Evolutionary conservation across 352 stramenopile species (phyloP), one percentile per base, ranked within the genome.

Genomic region (Thraustochytrium sp.): DNA sequence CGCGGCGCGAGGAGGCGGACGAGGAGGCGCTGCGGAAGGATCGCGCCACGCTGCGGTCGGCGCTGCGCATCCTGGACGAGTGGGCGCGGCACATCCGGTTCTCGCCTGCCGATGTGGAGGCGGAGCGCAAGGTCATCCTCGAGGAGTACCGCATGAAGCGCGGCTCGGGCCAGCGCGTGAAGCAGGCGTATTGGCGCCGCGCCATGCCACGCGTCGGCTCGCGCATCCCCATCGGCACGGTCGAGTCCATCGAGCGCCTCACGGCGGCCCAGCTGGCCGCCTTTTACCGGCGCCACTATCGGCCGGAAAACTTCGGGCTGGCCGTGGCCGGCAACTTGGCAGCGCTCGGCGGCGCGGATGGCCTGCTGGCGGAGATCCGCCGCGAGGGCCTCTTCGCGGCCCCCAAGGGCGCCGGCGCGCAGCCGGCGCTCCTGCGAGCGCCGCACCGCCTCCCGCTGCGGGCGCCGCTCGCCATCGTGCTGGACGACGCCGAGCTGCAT

Each of bases 81-180:
- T 84, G 75, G 75, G 53, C 56, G 11, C 53, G 61, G 21, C 31
- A 37, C 55, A 76, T 76, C 34, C 51, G 53, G 9, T 76, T 75
- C 29, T 56, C 53, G 16, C 54, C 3, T 2, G 75, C 55, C 26
- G 75, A 84, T 36, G 75, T 84, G 9, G 75, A 84, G 53, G 75
- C 53, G 26, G 75, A 84, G 75, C 55, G 75, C 37, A 40, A 37
- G 49, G 75, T 84, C 11, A 84, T 84, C 40, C 59, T 84, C 46
- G 53, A 84, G 61, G 75, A 84, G 44, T 73, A 84, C 53, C 55
- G 75, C 55, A 74, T 76, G 53, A 76, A 76, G 29, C 54, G 55
- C n/a, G 75, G 75, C 31, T 42, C 56, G 16, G 75, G 49, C 36
- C 29, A 36, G 40, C 55, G 75, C 23, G 34, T 84, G 18, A 73